A percentile compares a stretch with the other conserved stretches of the same genome.
Conservation (phyloP, 495 filamentous ascomycete species). For the Penicillium nucicola region DNA sequence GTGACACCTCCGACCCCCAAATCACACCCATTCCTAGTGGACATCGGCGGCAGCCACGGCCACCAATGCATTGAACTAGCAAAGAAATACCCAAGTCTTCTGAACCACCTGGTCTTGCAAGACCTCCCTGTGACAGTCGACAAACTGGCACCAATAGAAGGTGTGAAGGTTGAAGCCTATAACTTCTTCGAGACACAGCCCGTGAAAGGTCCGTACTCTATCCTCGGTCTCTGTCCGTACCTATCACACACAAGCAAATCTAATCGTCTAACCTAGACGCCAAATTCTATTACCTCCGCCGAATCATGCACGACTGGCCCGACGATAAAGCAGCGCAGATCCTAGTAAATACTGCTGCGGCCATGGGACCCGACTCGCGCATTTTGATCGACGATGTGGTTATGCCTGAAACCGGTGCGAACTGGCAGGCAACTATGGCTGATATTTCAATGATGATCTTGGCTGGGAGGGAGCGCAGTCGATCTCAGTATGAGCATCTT, state of each 20-base stretch:
- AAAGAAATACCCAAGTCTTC: constrained; percentile 36
- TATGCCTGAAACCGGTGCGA: constrained; percentile 29
- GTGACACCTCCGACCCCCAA: constrained; percentile 3
- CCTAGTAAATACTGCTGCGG: constrained; percentile 26
- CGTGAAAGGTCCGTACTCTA: constrained; percentile 30
- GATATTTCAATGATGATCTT: constrained; percentile 41
- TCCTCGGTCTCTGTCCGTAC: no score
- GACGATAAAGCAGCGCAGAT: constrained; percentile 28
- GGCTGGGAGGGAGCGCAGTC: constrained; percentile 32
- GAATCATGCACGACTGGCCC: constrained; percentile 40
- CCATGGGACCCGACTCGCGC: constrained; percentile 33
- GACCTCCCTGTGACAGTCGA: constrained; percentile 46
- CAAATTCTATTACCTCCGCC: constrained; percentile 41
- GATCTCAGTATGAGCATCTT: constrained; percentile 39
- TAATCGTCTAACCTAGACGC: constrained; percentile 21
- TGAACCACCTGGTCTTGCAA: constrained; percentile 50
- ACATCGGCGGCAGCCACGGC: constrained; percentile 54
- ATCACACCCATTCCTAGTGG: constrained; percentile 40
- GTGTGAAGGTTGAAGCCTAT: constrained; percentile 43
- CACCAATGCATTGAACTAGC: constrained; percentile 47
- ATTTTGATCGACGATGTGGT: constrained; percentile 42
- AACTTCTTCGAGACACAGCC: constrained; percentile 52
- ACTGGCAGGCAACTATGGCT: constrained; percentile 24
- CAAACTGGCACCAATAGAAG: constrained; percentile 31
- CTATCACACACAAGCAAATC: not conserved